Evolutionary conservation across 73 alveolate species (phyloP).

Genomic region (Paramecium primaurelia): DNA sequence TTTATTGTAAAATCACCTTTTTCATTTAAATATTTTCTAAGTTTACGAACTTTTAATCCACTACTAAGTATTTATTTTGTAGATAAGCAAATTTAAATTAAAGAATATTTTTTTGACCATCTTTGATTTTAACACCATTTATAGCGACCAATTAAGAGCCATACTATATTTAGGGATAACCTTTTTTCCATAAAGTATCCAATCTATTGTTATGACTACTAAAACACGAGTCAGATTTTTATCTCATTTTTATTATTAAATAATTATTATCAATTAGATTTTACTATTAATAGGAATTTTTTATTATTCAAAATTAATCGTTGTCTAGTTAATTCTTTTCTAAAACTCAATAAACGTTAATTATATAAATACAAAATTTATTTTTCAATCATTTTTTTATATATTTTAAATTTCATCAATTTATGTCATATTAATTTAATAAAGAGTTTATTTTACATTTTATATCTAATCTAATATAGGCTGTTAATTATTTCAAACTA

Average conservation of each 20-base stretch:
- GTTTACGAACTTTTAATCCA: neutral
- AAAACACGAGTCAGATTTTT: neutral
- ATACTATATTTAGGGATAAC: neutral
- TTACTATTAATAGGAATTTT: too few species aligned
- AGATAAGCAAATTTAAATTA: neutral
- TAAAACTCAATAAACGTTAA: too few species aligned
- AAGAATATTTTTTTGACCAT: neutral
- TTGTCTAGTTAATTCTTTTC: too few species aligned
- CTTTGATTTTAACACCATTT: neutral
- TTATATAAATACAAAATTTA: too few species aligned
- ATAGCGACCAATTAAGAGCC: neutral
- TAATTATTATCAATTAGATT: neutral
- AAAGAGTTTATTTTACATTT: too few species aligned
- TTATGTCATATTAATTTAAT: too few species aligned
- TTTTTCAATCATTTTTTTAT: too few species aligned
- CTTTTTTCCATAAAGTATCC: neutral
- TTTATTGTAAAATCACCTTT: neutral
- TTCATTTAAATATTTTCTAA: neutral
- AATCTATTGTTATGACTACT: neutral
- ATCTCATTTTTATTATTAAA: neutral
- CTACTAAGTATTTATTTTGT: neutral
- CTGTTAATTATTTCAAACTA: too few species aligned
- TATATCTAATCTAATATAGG: too few species aligned
- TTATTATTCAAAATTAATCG: too few species aligned
- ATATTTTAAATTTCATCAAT: too few species aligned